These are phyloP conservation scores for Hippophae gyantsensis DNA, from an alignment of 306 rosid genomes.

Conservation along the genomic window DNA sequence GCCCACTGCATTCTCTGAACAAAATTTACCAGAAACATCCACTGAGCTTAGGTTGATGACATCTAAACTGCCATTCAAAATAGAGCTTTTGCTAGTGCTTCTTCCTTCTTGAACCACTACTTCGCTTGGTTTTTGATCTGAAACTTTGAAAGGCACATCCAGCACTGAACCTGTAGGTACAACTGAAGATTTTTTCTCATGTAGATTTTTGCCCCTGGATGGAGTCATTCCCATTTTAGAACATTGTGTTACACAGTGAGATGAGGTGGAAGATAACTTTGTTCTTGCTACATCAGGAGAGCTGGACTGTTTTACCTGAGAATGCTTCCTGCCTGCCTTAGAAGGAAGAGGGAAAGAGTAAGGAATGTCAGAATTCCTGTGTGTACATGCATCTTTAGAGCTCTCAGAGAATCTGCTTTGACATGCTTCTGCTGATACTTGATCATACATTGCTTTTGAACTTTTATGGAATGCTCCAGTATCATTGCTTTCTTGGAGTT, in stretches of 20 bases:
- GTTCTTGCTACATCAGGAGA: conserved; percentile 18
- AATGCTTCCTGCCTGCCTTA: conserved; percentile 29
- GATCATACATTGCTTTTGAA: conserved; percentile 25
- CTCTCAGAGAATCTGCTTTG: conserved; percentile 30
- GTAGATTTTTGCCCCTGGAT: conserved; percentile 34
- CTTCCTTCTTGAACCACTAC: conserved; percentile 38
- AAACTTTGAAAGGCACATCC: conserved; percentile 28
- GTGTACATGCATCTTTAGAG: conserved; percentile 17
- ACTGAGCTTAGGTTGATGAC: conserved; percentile 31
- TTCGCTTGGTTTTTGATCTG: conserved; percentile 32
- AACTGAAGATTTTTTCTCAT: conserved; percentile 26
- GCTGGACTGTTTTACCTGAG: conserved; percentile 26
- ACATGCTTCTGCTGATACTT: conserved; percentile 30
- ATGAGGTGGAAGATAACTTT: conserved; percentile 20
- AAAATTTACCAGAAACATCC: conserved; percentile 26
- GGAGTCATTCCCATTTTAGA: conserved; percentile 41
- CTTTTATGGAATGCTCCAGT: conserved; percentile 24
- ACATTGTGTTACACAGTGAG: conserved; percentile 20
- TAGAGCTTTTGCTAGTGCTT: conserved; percentile 55
- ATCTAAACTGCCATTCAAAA: conserved; percentile 46
- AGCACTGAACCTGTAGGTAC: conserved; percentile 27
- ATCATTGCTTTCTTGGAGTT: conserved; percentile 27
- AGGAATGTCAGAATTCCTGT: conserved; percentile 20
- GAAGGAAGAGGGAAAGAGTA: conserved; percentile 30
- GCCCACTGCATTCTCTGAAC: conserved; percentile 22